These are phyloP conservation scores for Amniculicola lignicola DNA, from an alignment of 495 filamentous ascomycete species.

Conservation along the genomic window DNA sequence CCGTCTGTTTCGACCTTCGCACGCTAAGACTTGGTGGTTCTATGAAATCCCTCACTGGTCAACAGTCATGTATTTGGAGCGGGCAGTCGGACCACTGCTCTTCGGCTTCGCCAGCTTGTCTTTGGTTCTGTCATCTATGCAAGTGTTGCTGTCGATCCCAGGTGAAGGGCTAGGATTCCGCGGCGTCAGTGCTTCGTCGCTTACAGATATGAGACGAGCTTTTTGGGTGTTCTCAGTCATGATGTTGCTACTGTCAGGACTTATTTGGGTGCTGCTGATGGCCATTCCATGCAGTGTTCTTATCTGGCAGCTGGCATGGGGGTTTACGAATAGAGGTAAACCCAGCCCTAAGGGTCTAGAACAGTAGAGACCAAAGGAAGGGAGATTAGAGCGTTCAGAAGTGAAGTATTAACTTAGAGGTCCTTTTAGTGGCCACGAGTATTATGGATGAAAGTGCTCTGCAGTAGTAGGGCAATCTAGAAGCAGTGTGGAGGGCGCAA, in stretches of 20 bases:
- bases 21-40: slow-evolving; percentile 3
- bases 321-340: neutral
- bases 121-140: slow-evolving; percentile 10
- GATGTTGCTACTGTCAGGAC: slow-evolving; percentile 4
- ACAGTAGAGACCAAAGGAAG: neutral
- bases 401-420: no score
- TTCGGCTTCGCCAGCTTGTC: slow-evolving; percentile 6
- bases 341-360: neutral
- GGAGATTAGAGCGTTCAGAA: neutral
- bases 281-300: neutral
- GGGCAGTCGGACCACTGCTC: neutral
- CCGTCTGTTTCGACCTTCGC: slow-evolving; percentile 4
- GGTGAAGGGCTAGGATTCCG: slow-evolving; percentile 1
- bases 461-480: no score
- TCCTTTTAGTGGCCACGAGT: no score
- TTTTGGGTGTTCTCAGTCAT: slow-evolving; percentile 7
- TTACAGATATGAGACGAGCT: neutral
- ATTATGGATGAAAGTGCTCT: no score
- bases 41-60: slow-evolving; percentile 1
- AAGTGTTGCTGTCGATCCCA: slow-evolving; percentile 5
- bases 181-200: neutral
- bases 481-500: no score
- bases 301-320: slow-evolving; percentile 5
- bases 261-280: neutral
- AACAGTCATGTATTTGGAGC: neutral